These are phyloP conservation scores for Fusarium sacchari DNA, from an alignment of 2,329 filamentous ascomycete species.

Conservation along the genomic window DNA sequence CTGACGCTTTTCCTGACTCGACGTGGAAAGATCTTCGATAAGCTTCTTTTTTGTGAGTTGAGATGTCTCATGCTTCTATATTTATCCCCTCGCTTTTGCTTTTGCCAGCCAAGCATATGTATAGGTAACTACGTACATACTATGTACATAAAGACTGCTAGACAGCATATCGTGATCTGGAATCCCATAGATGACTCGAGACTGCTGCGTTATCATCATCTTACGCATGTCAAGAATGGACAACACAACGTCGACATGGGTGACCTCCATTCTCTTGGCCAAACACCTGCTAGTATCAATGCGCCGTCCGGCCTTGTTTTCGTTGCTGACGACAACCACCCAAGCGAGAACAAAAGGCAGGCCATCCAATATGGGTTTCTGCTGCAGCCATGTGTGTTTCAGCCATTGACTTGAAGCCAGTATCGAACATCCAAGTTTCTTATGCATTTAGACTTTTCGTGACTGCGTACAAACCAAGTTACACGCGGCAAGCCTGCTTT, in stretches of 20 bases:
- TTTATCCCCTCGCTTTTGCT: not conserved
- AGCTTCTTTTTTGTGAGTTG: conserved; percentile 1
- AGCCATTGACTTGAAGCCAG: conserved; percentile 2
- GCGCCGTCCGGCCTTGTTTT: conserved; percentile 33
- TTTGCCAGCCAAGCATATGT: not conserved
- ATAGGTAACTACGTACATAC: too few species aligned
- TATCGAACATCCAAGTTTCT: conserved; percentile 11
- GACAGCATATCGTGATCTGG: not conserved
- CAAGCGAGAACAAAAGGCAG: conserved; percentile 16
- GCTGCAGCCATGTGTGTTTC: conserved; percentile 14
- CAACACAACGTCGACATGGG: conserved; percentile 32
- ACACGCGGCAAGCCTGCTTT: not conserved
- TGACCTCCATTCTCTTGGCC: conserved; percentile 27
- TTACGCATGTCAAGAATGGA: conserved; percentile 10
- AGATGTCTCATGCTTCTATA: not conserved
- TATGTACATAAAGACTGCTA: not conserved
- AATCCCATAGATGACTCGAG: not conserved
- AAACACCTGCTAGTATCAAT: conserved; percentile 27
- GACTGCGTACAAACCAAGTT: not conserved
- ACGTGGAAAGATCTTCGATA: conserved; percentile 17
- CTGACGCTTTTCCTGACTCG: conserved; percentile 1
- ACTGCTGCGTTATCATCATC: conserved; percentile 1
- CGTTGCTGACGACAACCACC: conserved; percentile 40
- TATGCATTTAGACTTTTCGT: conserved; percentile 14
- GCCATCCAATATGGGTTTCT: conserved; percentile 7